A percentile compares a stretch with the other conserved stretches of the same genome.
phyloP scores from a whole-genome alignment of 2,329 filamentous ascomycete species.

The Laburnicola sp. region DNA sequence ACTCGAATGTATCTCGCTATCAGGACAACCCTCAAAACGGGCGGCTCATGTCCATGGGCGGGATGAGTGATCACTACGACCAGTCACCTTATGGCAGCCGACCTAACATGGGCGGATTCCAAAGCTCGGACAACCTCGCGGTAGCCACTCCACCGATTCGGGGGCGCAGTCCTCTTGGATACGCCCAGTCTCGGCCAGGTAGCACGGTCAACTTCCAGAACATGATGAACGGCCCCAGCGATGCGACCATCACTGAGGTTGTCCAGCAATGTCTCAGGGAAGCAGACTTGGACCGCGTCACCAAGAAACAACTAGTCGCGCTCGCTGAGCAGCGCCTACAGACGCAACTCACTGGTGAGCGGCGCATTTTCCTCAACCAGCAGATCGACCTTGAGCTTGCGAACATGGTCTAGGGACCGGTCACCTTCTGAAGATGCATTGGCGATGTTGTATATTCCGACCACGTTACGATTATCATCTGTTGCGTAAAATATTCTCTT shows the following conservation, averaged over 20 bases:
- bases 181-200: conserved; percentile 53
- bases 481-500: not conserved
- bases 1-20: conserved; percentile 67
- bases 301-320: conserved; percentile 88
- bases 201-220: conserved; percentile 64
- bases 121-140: conserved; percentile 48
- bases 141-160: conserved; percentile 41
- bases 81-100: conserved; percentile 45
- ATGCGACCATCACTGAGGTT: conserved; percentile 77
- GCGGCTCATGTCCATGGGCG: conserved; percentile 65
- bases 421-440: conserved; percentile 7
- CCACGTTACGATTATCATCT: conserved; percentile 10
- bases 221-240: conserved; percentile 68
- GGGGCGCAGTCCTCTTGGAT: conserved; percentile 56
- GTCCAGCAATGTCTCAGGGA: conserved; percentile 82
- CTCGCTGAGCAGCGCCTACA: conserved; percentile 92
- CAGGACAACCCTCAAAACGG: conserved; percentile 61
- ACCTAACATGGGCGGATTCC: conserved; percentile 49
- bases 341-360: conserved; percentile 83
- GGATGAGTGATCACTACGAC: conserved; percentile 52
- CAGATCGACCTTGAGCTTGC: conserved; percentile 93
- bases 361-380: conserved; percentile 84
- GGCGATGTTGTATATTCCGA: conserved; percentile 22
- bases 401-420: conserved; percentile 70
- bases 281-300: conserved; percentile 94